Evolutionary conservation across 495 filamentous ascomycete genomes (phyloP).

Genomic region (Tuber microsphaerosporum): DNA sequence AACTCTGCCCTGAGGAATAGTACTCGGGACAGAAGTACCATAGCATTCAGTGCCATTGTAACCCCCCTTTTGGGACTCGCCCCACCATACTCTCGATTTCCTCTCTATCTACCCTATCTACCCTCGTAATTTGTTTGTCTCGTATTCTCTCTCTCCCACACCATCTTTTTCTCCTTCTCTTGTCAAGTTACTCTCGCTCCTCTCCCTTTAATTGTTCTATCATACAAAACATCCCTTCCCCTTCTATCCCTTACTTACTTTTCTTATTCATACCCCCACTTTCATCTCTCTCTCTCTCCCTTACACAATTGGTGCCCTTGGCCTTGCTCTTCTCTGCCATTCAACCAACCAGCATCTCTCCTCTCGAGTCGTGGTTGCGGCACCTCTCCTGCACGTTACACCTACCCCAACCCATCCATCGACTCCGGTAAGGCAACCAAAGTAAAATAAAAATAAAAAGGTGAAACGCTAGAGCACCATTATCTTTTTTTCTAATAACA

Average conservation of each 20-base stretch:
- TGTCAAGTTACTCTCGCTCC: not conserved
- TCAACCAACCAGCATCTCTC: not conserved
- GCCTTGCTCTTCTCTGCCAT: not conserved
- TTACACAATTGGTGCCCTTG: not conserved
- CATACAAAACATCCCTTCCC: not conserved
- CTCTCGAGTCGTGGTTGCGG: conserved; percentile 1
- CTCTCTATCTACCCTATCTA: not conserved
- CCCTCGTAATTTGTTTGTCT: not conserved
- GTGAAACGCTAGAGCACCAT: conserved; percentile 8
- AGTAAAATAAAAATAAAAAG: conserved; percentile 4
- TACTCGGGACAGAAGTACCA: not conserved
- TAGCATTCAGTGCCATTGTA: not conserved
- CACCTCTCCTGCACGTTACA: not conserved
- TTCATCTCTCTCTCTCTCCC: not conserved
- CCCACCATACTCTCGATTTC: not conserved
- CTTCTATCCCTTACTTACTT: not conserved
- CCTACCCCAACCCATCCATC: conserved; percentile 2
- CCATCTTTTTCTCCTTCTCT: not conserved
- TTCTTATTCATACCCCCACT: not conserved
- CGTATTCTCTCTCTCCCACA: not conserved
- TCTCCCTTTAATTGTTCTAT: not conserved
- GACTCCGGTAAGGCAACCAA: conserved; percentile 9
- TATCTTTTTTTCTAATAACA: conserved; percentile 22
- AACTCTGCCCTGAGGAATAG: not conserved
- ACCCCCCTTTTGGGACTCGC: not conserved